phyloP scores from a whole-genome alignment of 129 eudicot genomes.

The Flaveria robusta region DNA sequence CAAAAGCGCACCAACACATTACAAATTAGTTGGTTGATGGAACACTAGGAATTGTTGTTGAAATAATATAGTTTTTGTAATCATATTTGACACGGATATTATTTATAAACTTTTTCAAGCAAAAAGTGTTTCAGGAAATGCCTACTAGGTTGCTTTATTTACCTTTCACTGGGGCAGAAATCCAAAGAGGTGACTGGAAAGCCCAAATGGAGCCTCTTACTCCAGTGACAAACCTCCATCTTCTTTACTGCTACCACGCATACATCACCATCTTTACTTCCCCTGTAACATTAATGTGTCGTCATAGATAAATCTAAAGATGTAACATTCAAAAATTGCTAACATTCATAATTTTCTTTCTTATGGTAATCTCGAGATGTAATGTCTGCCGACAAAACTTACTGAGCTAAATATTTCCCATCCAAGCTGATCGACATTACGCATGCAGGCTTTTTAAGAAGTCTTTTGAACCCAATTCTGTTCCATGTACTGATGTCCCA shows the following conservation, averaged over 20 bases:
- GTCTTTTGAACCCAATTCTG: constrained; percentile 74
- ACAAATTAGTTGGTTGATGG: not conserved
- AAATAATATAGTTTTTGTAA: not conserved
- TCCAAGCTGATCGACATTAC: constrained; percentile 81
- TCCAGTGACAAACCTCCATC: constrained; percentile 86
- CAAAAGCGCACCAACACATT: constrained; percentile 19
- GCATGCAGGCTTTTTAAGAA: constrained; percentile 81
- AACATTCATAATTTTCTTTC: constrained; percentile 9
- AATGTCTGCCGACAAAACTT: constrained; percentile 37
- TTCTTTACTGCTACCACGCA: constrained; percentile 82
- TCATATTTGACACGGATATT: not conserved
- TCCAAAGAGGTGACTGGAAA: constrained; percentile 66
- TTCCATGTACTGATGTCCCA: constrained; percentile 96
- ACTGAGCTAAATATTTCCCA: constrained; percentile 97
- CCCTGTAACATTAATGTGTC: constrained; percentile 45
- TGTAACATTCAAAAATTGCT: not conserved
- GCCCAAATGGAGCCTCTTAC: constrained; percentile 92
- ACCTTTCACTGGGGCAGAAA: constrained; percentile 98
- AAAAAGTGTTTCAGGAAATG: not conserved
- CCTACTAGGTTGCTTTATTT: too few species aligned
- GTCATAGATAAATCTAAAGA: constrained; percentile 4
- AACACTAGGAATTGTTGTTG: not conserved
- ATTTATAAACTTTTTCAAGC: not conserved
- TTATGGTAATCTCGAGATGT: not conserved
- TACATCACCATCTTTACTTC: constrained; percentile 96